Conservation (phyloP, 179 eudicot species). For the Actinidia arguta region DNA sequence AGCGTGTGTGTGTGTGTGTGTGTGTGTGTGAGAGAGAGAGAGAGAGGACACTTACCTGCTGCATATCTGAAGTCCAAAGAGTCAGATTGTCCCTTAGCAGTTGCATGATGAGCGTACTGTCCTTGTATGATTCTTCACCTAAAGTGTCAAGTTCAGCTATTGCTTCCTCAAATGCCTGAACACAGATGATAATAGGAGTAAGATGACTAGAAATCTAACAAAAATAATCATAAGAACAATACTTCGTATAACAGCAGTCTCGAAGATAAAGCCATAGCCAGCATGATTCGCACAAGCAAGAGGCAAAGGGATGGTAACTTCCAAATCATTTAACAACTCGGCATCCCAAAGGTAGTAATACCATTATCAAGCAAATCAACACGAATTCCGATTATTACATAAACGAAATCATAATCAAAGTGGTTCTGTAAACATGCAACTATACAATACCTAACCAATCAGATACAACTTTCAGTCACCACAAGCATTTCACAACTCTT, state of each 20-base stretch:
- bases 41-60: conserved; percentile 38
- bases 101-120: conserved; percentile 83
- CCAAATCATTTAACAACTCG: background rate
- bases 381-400: background rate
- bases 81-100: conserved; percentile 84
- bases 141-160: conserved; percentile 76
- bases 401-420: background rate
- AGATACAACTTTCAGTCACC: background rate
- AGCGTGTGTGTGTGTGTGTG: no score
- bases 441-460: background rate
- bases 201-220: background rate
- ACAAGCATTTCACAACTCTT: background rate
- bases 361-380: background rate
- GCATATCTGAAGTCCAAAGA: conserved; percentile 79
- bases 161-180: conserved; percentile 81
- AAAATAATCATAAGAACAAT: background rate
- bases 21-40: background rate
- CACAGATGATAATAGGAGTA: background rate
- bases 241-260: background rate
- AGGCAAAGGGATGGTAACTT: background rate
- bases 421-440: background rate
- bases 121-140: conserved; percentile 86
- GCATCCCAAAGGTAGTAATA: background rate
- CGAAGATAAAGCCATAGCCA: background rate
- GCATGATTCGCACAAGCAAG: background rate